Percentiles rank a stretch among this genome's conserved stretches.
Evolutionary conservation across 2,329 filamentous ascomycete genomes (phyloP).

Genomic region (Epicoccum nigrum): DNA sequence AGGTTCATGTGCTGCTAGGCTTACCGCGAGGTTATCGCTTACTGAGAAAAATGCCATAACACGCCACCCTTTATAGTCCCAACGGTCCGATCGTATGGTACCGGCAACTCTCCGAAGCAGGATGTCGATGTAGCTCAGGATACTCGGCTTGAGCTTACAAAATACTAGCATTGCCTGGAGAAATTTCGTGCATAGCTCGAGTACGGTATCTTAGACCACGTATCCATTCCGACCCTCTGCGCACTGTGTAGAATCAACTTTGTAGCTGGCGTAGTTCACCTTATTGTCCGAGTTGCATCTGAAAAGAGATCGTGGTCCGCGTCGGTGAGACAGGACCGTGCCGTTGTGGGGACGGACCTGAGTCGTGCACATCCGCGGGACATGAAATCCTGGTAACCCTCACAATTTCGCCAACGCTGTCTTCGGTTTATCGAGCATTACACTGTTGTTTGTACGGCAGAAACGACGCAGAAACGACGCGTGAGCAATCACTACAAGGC

Average conservation of each 20-base stretch:
- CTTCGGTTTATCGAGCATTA: neutral
- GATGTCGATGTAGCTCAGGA: neutral
- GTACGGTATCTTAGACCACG: neutral
- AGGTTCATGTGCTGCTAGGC: neutral
- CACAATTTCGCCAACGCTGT: constrained; percentile 1
- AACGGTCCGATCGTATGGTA: constrained; percentile 9
- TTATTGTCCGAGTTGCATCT: constrained; percentile 1
- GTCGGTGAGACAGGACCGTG: constrained; percentile 4
- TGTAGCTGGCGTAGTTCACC: neutral
- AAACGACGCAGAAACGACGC: neutral
- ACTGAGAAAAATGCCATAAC: neutral
- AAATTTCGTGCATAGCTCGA: no score
- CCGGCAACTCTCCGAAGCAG: neutral
- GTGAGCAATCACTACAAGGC: no score
- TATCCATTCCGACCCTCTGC: no score
- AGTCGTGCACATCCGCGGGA: constrained; percentile 3
- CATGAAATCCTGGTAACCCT: neutral
- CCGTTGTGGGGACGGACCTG: constrained; percentile 6
- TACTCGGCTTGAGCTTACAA: neutral
- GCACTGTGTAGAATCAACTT: no score
- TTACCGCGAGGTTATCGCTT: neutral
- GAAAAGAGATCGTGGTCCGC: constrained; percentile 5
- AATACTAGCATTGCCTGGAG: no score
- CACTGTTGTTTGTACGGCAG: neutral
- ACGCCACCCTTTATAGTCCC: neutral